phyloP scores from a whole-genome alignment of 169 alveolate species.

The Plasmodium inui region DNA sequence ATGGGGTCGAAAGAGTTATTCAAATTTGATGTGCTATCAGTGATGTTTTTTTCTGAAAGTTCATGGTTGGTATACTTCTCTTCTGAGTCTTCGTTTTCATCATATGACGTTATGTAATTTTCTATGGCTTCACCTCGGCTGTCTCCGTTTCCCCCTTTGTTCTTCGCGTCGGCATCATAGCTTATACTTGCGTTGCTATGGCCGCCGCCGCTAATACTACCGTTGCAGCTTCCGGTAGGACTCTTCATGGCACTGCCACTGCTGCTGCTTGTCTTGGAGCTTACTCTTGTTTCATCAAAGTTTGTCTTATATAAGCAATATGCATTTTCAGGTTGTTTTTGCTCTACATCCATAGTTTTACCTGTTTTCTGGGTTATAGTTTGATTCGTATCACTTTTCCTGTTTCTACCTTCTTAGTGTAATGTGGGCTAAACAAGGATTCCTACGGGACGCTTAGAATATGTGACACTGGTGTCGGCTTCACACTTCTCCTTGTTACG shows the following conservation, averaged over 20 bases:
- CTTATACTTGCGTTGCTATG: neutral
- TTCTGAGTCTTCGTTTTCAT: neutral
- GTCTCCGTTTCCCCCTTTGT: neutral
- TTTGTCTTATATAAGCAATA: constrained; percentile 6
- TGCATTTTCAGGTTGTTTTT: constrained; percentile 7
- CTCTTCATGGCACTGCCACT: neutral
- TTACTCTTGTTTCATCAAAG: constrained; percentile 1
- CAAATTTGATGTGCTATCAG: neutral
- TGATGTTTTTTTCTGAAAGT: neutral
- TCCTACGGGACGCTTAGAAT: constrained; percentile 1
- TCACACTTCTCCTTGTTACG: neutral
- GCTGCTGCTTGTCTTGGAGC: neutral
- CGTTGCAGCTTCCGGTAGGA: neutral
- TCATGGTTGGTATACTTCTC: neutral
- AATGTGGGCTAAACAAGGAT: neutral
- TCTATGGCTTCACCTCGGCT: neutral
- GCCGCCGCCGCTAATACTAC: neutral
- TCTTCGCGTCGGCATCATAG: neutral
- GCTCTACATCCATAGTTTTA: constrained; percentile 3
- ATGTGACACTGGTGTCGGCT: neutral
- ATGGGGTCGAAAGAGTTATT: neutral
- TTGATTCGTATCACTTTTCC: neutral
- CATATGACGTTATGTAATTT: neutral
- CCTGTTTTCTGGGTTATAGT: constrained; percentile 2
- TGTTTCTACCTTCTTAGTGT: neutral